Evolutionary conservation across 1,284 basidiomycete species (phyloP), one percentile per base, ranked within the genome.

Genomic region (Rhodotorula sp.): DNA sequence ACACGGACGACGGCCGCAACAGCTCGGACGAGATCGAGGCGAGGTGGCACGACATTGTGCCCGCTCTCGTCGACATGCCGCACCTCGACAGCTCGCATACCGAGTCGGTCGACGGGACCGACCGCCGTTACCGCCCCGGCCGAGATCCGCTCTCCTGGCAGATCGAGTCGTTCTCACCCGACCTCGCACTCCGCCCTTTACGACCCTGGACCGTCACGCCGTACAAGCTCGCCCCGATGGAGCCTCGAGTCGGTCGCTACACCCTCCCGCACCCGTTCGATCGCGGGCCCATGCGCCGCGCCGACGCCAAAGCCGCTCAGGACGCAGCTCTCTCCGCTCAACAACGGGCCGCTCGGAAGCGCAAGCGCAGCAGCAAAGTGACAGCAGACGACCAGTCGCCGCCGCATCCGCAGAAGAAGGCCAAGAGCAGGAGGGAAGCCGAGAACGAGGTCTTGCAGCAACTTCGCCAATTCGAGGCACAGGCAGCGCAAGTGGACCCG

Each of bases 71-170:
- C 16, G 62, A 63, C 43, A 16, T 18, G 43, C 54, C 62, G 28
- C 62, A 63, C 45, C 43, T 56, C 45, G 62, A 28, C n/a, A 47
- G 58, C 45, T 60, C 58, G 16, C 45, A 60, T 26, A 47, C 45
- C 58, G 62, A 63, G 26, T 43, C 34, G 12, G 34, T 47, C 38
- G 62, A 45, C 12, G 21, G 21, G 21, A 14, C 21, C 43, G 45
- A 63, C 43, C 38, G 54, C 19, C 26, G 18, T 10, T 56, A n/a
- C 28, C 43, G 18, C 14, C 26, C 18, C 21, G 43, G 18, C 28
- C 54, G 43, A 19, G 28, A 63, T n/a, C 62, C 62, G 14, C 19
- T 7, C 19, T 16, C n/a, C n/a, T 26, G 28, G 16, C 43, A 12
- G n/a, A 18, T 56, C 26, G 10, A 12, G 19, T 55, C 48, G 26